A percentile compares a stretch with the other conserved stretches of the same genome.
Evolutionary conservation across 208 protist genomes (phyloP).

Genomic region (Crithidia acanthocephali): DNA sequence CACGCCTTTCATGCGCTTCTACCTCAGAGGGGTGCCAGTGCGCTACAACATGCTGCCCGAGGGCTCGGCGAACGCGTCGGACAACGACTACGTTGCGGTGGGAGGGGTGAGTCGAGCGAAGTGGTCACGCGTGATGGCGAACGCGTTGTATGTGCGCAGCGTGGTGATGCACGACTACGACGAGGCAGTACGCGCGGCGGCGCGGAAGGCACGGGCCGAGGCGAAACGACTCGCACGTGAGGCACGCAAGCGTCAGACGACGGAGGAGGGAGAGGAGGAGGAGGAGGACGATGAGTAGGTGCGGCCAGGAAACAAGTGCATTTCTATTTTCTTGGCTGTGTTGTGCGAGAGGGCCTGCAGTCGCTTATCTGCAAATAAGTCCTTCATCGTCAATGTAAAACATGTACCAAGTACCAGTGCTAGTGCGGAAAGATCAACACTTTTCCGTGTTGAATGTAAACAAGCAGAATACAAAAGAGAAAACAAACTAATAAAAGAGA

Average conservation of each 20-base stretch:
- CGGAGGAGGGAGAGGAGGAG: conserved; percentile 63
- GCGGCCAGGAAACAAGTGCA: no score
- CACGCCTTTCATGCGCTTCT: conserved; percentile 84
- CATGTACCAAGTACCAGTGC: no score
- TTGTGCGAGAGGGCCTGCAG: no score
- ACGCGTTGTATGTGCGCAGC: conserved; percentile 83
- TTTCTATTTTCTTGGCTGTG: no score
- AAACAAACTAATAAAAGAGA: no score
- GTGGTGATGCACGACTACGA: conserved; percentile 71
- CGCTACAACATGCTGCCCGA: conserved; percentile 56
- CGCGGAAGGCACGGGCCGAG: conserved; percentile 49
- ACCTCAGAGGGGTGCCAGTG: conserved; percentile 59
- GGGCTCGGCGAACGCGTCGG: conserved; percentile 24
- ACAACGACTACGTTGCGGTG: conserved; percentile 47
- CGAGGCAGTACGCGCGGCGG: conserved; percentile 46
- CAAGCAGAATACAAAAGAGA: no score
- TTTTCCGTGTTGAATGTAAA: no score
- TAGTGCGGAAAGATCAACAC: no score
- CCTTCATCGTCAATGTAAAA: no score
- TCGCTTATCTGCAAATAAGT: no score
- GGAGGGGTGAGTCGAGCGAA: conserved; percentile 70
- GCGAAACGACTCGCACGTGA: conserved; percentile 41
- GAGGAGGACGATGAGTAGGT: conserved; percentile 37
- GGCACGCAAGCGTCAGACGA: conserved; percentile 42
- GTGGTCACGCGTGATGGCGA: conserved; percentile 68